A percentile compares a stretch with the other conserved stretches of the same genome.
These are phyloP conservation scores for Zygoascus ofunaensis DNA, from an alignment of 805 yeast species.

Conservation along the genomic window DNA sequence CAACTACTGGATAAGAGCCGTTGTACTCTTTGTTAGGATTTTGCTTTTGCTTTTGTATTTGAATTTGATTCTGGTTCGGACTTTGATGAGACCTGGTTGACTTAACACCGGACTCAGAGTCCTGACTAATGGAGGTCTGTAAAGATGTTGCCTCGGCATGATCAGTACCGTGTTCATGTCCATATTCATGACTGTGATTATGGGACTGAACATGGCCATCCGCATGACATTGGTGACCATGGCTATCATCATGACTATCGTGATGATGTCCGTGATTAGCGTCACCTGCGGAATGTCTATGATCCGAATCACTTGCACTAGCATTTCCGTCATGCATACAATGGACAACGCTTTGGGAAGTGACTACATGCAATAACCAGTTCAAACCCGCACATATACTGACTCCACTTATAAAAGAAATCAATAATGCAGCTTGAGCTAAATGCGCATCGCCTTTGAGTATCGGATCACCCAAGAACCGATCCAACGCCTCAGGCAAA, in stretches of 20 bases:
- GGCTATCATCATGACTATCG: conserved; percentile 10
- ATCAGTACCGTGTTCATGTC: conserved; percentile 1
- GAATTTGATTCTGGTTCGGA: neutral
- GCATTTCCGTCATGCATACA: too few species aligned
- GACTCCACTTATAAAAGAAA: conserved; percentile 51
- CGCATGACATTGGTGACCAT: conserved; percentile 6
- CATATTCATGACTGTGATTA: conserved; percentile 10
- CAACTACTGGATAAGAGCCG: neutral
- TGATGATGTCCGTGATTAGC: conserved; percentile 9
- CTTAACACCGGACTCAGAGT: neutral
- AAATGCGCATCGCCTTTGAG: conserved; percentile 18
- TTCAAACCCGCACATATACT: conserved; percentile 52
- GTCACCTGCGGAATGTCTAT: conserved; percentile 13
- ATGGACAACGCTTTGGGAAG: conserved; percentile 78
- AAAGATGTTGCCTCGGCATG: conserved; percentile 1
- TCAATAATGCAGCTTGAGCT: conserved; percentile 35
- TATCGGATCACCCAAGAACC: conserved; percentile 31
- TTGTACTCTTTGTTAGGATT: neutral
- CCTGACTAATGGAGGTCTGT: too few species aligned
- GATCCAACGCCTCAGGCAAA: conserved; percentile 55
- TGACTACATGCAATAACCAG: conserved; percentile 55
- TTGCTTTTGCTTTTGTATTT: too few species aligned
- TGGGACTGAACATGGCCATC: neutral
- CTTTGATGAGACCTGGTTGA: neutral
- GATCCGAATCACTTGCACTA: conserved; percentile 33